Conservation (phyloP, 306 rosid genomes). For the Erythrophleum fordii region DNA sequence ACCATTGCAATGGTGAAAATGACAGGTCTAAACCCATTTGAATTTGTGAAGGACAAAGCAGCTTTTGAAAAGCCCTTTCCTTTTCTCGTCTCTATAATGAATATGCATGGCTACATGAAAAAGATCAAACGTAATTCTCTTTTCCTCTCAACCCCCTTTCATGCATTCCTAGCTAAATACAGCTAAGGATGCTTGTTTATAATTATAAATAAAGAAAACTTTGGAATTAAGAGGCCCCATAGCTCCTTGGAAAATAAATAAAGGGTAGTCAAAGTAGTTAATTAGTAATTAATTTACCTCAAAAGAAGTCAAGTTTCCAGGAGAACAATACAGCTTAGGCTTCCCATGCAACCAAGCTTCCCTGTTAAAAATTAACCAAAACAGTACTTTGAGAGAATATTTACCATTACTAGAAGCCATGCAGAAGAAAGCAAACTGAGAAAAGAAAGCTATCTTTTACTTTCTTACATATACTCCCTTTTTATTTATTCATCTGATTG, state of each 20-base stretch:
- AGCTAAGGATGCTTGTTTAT: conserved; percentile 35
- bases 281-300: conserved; percentile 56
- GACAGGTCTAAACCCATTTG: conserved; percentile 54
- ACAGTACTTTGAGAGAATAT: conserved; percentile 41
- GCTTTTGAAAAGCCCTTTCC: conserved; percentile 60
- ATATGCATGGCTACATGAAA: conserved; percentile 59
- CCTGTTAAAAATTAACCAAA: conserved; percentile 64
- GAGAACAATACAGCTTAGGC: conserved; percentile 69
- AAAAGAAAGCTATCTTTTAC: conserved; percentile 66
- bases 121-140: conserved; percentile 58
- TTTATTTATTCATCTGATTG: conserved; percentile 51
- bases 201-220: conserved; percentile 14
- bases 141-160: conserved; percentile 54
- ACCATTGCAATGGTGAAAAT: conserved; percentile 53
- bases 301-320: conserved; percentile 60
- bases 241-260: conserved; percentile 30
- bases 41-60: conserved; percentile 59
- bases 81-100: conserved; percentile 47
- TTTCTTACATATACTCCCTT: conserved; percentile 51
- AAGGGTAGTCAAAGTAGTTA: conserved; percentile 34
- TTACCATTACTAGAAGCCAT: conserved; percentile 61
- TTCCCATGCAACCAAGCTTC: conserved; percentile 92
- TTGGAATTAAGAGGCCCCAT: conserved; percentile 29
- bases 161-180: conserved; percentile 53
- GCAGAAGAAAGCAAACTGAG: conserved; percentile 46